A percentile compares a stretch with the other conserved stretches of the same genome.
Conservation (phyloP, 768 basidiomycete genomes). For the Fomitopsis serialis region DNA sequence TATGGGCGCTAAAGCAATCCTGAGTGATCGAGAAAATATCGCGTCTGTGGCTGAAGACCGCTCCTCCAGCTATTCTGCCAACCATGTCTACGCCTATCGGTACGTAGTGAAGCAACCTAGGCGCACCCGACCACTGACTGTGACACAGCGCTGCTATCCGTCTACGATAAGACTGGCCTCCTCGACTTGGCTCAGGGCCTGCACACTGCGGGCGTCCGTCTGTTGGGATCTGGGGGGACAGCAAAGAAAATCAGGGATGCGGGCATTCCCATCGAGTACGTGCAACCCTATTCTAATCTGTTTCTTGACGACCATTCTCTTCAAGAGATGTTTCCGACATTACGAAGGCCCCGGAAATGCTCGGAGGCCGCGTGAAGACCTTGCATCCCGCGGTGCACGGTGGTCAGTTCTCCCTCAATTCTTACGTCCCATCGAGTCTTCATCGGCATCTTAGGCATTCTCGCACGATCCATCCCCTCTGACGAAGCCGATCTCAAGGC, state of each 20-base stretch:
- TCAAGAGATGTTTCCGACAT: constrained; percentile 92
- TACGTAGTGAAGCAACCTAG: constrained; percentile 9
- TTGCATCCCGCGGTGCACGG: constrained; percentile 97
- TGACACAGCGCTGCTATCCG: constrained; percentile 77
- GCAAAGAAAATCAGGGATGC: constrained; percentile 96
- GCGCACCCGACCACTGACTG: constrained; percentile 1
- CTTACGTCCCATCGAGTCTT: neutral
- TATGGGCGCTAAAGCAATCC: too few species aligned
- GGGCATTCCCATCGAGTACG: constrained; percentile 86
- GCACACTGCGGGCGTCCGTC: constrained; percentile 70
- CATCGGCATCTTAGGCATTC: constrained; percentile 58
- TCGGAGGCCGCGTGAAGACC: constrained; percentile 97
- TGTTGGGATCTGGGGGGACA: constrained; percentile 95
- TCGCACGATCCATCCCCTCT: constrained; percentile 86
- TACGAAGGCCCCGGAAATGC: constrained; percentile 98
- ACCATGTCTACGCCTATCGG: constrained; percentile 30
- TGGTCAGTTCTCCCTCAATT: constrained; percentile 41
- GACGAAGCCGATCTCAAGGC: constrained; percentile 82
- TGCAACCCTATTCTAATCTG: constrained; percentile 15
- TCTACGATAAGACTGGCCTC: constrained; percentile 92
- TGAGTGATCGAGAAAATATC: too few species aligned
- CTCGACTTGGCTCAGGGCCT: constrained; percentile 88
- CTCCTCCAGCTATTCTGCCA: constrained; percentile 3
- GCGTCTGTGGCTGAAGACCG: neutral
- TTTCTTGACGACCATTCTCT: neutral